Evolutionary conservation across 2,329 filamentous ascomycete genomes (phyloP).

Genomic region (Trichophyton mentagrophytes): DNA sequence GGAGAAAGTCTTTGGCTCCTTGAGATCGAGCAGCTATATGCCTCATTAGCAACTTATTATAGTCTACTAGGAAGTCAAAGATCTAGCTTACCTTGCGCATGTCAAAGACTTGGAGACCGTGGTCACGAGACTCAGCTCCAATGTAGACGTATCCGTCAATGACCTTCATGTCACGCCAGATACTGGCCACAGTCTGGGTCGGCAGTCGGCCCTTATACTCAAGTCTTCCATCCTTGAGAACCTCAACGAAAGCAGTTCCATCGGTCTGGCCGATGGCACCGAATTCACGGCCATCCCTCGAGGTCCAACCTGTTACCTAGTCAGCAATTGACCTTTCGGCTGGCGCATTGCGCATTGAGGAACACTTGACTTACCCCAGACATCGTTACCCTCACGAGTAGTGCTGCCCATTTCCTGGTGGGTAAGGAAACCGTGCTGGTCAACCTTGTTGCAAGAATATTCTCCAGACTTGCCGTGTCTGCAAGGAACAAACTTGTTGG

Average conservation of each 20-base stretch:
- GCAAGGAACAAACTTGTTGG: constrained; percentile 14
- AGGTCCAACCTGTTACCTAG: constrained; percentile 33
- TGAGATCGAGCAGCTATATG: constrained; percentile 35
- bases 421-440: constrained; percentile 29
- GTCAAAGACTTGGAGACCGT: constrained; percentile 52
- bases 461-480: constrained; percentile 24
- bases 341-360: neutral
- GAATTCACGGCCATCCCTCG: constrained; percentile 38
- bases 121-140: constrained; percentile 35
- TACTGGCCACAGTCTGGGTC: constrained; percentile 26
- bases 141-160: constrained; percentile 18
- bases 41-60: constrained; percentile 15
- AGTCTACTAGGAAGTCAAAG: neutral
- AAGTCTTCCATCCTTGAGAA: constrained; percentile 34
- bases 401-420: constrained; percentile 28
- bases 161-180: constrained; percentile 29
- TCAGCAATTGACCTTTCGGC: neutral
- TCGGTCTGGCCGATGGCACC: constrained; percentile 39
- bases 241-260: constrained; percentile 40
- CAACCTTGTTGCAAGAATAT: constrained; percentile 28
- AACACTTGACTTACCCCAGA: constrained; percentile 20
- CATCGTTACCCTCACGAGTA: constrained; percentile 29
- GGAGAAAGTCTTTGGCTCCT: constrained; percentile 32
- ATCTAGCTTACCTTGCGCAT: constrained; percentile 35
- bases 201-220: constrained; percentile 37